Base-by-base conservation (phyloP, 106 monocot genomes). In the Dactylorhiza incarnata region DNA sequence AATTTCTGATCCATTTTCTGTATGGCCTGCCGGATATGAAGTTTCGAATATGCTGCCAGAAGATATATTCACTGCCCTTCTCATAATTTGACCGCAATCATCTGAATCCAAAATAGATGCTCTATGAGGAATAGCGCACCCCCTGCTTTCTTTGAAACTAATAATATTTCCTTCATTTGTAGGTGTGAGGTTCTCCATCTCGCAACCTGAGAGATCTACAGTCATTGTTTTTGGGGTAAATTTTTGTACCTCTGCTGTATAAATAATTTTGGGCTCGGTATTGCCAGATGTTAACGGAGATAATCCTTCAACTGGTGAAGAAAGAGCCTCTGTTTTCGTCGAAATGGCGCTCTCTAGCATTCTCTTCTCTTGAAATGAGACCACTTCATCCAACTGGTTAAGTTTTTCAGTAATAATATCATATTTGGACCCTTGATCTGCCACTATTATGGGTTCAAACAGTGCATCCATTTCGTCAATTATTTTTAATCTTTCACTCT, bases 371-470 rank as follows among this genome's bases (percentile, higher is more conserved):
- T 85, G 29, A 65, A 71, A 45, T 45, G 72, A 65, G 68, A 55
- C 75, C 59, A 73, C 81, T 53, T 81, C 51, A 55, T 85, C 83
- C 66, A 78, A 72, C 45, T 50, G 79, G 16, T 83, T 59, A 63
- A 72, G 37, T 59, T 83, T 87, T 77, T 83, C 87, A 72, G 59
- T 23, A 72, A 73, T 54, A 65, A 29, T 26, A 54, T 52, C 77
- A 58, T 73, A 48, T 55, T 56, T 46, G 10, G 48, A 46, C 53
- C 26, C 74, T 55, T 74, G 68, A 68, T 48, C 69, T 53, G 43
- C 46, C 16, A 47, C 7, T 37, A 17, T 17, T 79, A 44, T 9
- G 25, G 23, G 47, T 76, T 71, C 81, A 20, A 76, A 16, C 0
- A 45, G 23, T 20, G 11, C 52, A 69, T 15, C 26, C 67, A 2